Conservation (phyloP, 2,329 filamentous ascomycete species). For the Trichocomaceae sp. region DNA sequence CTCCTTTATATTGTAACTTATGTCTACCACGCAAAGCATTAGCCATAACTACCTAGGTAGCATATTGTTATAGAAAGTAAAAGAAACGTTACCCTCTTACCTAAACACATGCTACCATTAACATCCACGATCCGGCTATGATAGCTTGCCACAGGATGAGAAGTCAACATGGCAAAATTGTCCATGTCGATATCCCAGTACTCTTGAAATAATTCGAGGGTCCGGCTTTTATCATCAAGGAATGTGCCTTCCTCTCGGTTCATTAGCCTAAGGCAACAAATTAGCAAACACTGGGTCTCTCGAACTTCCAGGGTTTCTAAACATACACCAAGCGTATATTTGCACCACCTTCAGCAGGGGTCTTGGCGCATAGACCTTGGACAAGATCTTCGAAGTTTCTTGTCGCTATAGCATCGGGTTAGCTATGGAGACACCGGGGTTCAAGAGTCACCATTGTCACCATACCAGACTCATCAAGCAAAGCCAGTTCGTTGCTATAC, state of each 20-base stretch:
- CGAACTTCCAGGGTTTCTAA: neutral
- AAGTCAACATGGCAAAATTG: conserved; percentile 12
- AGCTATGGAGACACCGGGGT: neutral
- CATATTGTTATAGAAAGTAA: neutral
- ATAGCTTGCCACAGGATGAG: conserved; percentile 11
- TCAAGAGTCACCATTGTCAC: neutral
- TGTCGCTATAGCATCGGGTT: conserved; percentile 1
- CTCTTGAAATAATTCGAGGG: conserved; percentile 5
- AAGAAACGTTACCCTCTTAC: neutral
- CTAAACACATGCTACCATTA: conserved; percentile 3
- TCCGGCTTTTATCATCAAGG: conserved; percentile 2
- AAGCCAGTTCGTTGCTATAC: neutral
- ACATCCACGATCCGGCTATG: conserved; percentile 10
- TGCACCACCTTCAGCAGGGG: conserved; percentile 4
- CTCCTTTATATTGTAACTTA: conserved; percentile 18
- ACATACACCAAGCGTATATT: conserved; percentile 12
- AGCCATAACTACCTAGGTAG: no score
- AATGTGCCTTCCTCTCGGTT: conserved; percentile 10
- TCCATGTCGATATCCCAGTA: conserved; percentile 12
- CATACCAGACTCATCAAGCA: conserved; percentile 11
- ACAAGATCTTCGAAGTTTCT: conserved; percentile 13
- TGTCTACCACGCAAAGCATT: conserved; percentile 8
- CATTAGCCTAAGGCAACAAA: conserved; percentile 5
- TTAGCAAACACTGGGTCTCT: neutral
- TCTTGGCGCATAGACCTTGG: neutral